Evolutionary conservation across 2,329 filamentous ascomycete species (phyloP), one percentile per base, ranked within the genome.

Genomic region (Colletotrichum magnum): DNA sequence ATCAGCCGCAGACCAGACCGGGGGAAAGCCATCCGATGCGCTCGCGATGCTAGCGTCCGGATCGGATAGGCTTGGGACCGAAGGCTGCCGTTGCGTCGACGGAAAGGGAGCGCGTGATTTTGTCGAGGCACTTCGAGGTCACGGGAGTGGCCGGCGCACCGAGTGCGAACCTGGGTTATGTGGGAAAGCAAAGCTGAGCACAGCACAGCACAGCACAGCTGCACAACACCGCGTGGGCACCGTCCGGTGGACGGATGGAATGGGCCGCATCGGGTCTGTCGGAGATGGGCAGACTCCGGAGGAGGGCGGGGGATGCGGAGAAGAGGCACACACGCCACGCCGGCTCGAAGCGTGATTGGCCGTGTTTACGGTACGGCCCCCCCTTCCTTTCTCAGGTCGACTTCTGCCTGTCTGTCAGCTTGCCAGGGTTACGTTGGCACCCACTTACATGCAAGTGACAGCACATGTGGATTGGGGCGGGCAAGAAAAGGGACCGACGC

Each of bases 301-400:
- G 24, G 24, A 36, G 53, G 24, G 45, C 56, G 62, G 62, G 50
- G 51, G 43, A 58, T 68, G 66, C 62, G 50, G 50, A 61, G 67
- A 24, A 52, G 62, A 51, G 21, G 56, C 18, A 66, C 56, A 58
- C 12, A 57, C 15, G 15, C 32, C 24, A 21, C 24, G 45, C 32
- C 63, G 56, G 36, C 15, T 60, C 45, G 45, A 39, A 16, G 13
- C 47, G 15, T 69, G 62, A 66, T 66, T 69, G 62, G 66, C 43
- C 16, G 24, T 16, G 13, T 13, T 28, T 39, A 60, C 56, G 50
- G 56, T 59, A 43, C 16, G 6, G 36, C 24, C 43, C 48, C 24
- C 41, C 41, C 12, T 13, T 28, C 9, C 41, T 13, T 43, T 41
- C 28, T 32, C 16, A 28, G 53, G 9, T 36, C 28, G 36, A 61